A percentile compares a stretch with the other conserved stretches of the same genome.
Evolutionary conservation across 495 filamentous ascomycete genomes (phyloP).

Genomic region (Xylaria grammica): DNA sequence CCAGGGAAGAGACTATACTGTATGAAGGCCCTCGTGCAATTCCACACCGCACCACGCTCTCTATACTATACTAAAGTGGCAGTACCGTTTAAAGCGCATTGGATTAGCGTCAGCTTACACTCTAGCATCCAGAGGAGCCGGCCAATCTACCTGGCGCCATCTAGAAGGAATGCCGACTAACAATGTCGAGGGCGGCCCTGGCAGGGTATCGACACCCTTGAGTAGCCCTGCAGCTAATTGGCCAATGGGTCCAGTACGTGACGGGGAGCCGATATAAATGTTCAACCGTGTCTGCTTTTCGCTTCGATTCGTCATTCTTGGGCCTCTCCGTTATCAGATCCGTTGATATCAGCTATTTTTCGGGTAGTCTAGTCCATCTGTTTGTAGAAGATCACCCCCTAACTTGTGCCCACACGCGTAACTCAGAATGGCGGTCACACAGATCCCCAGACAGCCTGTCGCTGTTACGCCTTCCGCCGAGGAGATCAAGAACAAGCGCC

Average conservation of each 20-base stretch:
- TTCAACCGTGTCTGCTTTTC: not conserved
- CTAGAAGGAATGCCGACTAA: no score
- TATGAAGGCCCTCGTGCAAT: not conserved
- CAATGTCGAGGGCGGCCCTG: not conserved
- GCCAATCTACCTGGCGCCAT: not conserved
- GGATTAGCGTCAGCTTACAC: constrained; percentile 14
- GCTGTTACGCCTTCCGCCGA: constrained; percentile 21
- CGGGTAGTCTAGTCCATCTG: not conserved
- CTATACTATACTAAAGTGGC: constrained; percentile 6
- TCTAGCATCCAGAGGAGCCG: not conserved
- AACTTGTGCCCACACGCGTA: not conserved
- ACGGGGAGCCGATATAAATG: constrained; percentile 11
- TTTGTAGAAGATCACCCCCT: not conserved
- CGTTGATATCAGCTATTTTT: not conserved
- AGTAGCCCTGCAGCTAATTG: not conserved
- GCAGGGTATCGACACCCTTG: constrained; percentile 9
- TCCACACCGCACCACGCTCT: constrained; percentile 11
- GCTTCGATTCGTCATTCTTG: constrained; percentile 5
- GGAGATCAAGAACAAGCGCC: constrained; percentile 31
- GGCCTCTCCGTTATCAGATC: constrained; percentile 11
- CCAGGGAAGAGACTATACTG: not conserved
- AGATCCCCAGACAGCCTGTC: constrained; percentile 15
- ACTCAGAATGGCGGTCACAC: constrained; percentile 12
- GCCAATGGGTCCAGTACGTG: not conserved
- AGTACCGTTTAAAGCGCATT: no score